Percentiles rank a stretch among this genome's conserved stretches.
Conservation (phyloP, 257 asterid species). For the Haberlea rhodopensis region DNA sequence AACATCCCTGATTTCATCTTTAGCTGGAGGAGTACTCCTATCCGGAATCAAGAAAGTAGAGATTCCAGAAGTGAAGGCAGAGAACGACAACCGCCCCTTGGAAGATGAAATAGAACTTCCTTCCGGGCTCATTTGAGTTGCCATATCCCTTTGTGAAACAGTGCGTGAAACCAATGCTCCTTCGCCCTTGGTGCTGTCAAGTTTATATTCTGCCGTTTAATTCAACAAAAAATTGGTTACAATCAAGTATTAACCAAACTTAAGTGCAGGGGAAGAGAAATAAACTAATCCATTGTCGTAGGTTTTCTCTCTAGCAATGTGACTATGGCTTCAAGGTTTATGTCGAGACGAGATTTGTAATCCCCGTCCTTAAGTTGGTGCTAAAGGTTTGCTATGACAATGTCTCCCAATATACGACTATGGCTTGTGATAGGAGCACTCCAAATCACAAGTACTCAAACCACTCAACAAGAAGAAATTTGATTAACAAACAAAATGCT, state of each 20-base stretch:
- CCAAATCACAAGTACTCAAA: no score
- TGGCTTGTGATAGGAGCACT: no score
- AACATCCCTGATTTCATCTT: constrained; percentile 72
- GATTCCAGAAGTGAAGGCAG: constrained; percentile 34
- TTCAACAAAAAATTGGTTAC: background rate
- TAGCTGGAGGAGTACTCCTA: constrained; percentile 27
- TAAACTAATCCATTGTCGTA: background rate
- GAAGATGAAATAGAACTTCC: constrained; percentile 61
- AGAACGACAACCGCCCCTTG: constrained; percentile 44
- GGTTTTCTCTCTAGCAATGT: no score
- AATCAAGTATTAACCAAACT: background rate
- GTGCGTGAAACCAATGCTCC: constrained; percentile 27
- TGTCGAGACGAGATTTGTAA: no score
- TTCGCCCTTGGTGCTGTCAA: constrained; percentile 31
- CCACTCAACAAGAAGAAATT: no score
- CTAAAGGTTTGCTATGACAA: no score
- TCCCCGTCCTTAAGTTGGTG: no score
- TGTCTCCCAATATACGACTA: no score
- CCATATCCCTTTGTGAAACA: constrained; percentile 69
- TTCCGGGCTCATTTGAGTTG: constrained; percentile 91
- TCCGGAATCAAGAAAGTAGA: constrained; percentile 20
- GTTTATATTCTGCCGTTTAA: background rate
- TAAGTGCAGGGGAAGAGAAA: background rate
- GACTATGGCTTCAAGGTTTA: no score
- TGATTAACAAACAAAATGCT: no score